A percentile compares a stretch with the other conserved stretches of the same genome.
Conservation (phyloP, 2,329 filamentous ascomycete genomes). For the Lasiodiplodia gonubiensis region DNA sequence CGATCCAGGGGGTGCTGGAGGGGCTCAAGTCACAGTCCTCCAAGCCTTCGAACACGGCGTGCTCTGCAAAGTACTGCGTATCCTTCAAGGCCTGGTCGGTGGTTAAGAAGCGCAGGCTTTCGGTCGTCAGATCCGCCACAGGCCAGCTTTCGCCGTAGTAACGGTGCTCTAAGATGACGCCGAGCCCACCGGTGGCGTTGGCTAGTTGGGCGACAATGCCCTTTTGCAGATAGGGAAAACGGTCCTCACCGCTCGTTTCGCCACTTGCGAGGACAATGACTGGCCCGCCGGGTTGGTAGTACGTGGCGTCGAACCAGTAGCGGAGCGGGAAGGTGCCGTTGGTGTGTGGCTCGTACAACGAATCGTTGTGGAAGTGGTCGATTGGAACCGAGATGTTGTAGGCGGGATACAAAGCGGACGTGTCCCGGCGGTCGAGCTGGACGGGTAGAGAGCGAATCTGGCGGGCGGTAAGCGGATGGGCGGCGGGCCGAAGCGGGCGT, state of each 20-base stretch:
- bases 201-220: conserved; percentile 76
- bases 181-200: conserved; percentile 73
- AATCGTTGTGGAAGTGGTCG: conserved; percentile 85
- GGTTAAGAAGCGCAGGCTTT: conserved; percentile 79
- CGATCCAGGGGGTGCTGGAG: conserved; percentile 71
- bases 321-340: conserved; percentile 71
- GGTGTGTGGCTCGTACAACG: conserved; percentile 76
- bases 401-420: conserved; percentile 51
- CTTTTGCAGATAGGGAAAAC: conserved; percentile 75
- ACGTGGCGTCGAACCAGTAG: conserved; percentile 81
- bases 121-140: conserved; percentile 66
- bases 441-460: conserved; percentile 7
- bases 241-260: conserved; percentile 67
- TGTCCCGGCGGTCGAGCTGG: conserved; percentile 29
- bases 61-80: conserved; percentile 77
- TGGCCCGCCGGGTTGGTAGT: conserved; percentile 78
- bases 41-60: conserved; percentile 73
- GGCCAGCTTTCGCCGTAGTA: conserved; percentile 85
- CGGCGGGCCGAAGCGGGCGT: background rate
- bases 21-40: conserved; percentile 71
- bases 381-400: conserved; percentile 64
- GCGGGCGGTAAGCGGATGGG: background rate
- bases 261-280: conserved; percentile 79
- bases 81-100: conserved; percentile 85
- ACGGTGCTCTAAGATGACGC: conserved; percentile 82